Percentiles rank a stretch among this genome's conserved stretches.
Evolutionary conservation across 129 eudicot genomes (phyloP).

Genomic region (Pulicaria dysenterica): DNA sequence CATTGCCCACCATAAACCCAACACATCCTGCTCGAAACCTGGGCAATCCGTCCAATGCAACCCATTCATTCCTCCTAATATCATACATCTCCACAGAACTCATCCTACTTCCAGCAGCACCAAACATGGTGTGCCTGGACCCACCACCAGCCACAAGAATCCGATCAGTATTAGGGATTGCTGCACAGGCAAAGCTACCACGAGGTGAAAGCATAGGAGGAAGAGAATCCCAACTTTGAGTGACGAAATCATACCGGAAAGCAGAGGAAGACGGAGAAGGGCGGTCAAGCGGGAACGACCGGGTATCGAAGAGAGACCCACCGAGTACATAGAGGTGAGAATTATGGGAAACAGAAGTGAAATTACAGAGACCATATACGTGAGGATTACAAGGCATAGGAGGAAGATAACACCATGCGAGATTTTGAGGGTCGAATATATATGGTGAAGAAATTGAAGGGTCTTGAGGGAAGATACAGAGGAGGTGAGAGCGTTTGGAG

Average conservation of each 20-base stretch:
- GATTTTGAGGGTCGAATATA: conserved; percentile 63
- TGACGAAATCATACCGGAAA: conserved; percentile 53
- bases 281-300: conserved; percentile 78
- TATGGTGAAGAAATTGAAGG: conserved; percentile 72
- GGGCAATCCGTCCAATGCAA: conserved; percentile 71
- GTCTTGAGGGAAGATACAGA: conserved; percentile 81
- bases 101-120: conserved; percentile 91
- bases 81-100: conserved; percentile 86
- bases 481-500: conserved; percentile 42
- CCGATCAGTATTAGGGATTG: conserved; percentile 36
- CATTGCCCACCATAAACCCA: conserved; percentile 69
- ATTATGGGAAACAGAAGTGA: conserved; percentile 50
- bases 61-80: conserved; percentile 76
- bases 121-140: conserved; percentile 81
- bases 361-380: conserved; percentile 75
- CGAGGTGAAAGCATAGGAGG: conserved; percentile 76
- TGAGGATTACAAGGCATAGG: conserved; percentile 92
- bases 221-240: conserved; percentile 49
- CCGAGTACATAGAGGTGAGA: conserved; percentile 64
- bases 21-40: conserved; percentile 87
- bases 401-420: conserved; percentile 76
- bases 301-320: conserved; percentile 87
- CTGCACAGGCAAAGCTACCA: conserved; percentile 87
- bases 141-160: conserved; percentile 95
- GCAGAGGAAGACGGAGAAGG: conserved; percentile 59